A percentile compares a stretch with the other conserved stretches of the same genome.
phyloP scores from a whole-genome alignment of 2,329 filamentous ascomycete genomes.

The Aspergillus caelatus region DNA sequence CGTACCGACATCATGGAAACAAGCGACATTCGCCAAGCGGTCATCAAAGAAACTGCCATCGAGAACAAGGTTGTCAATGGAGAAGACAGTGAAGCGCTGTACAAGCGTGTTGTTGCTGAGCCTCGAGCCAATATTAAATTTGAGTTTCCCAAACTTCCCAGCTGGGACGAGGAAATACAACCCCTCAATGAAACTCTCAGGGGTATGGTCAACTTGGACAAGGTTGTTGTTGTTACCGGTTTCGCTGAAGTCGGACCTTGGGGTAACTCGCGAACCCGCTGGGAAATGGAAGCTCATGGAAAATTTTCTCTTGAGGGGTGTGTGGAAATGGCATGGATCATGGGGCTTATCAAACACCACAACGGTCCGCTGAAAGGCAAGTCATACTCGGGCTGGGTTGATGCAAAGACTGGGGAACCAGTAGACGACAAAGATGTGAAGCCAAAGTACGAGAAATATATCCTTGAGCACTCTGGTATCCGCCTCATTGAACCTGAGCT shows the following conservation, averaged over 20 bases:
- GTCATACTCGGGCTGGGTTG: slow-evolving; percentile 94
- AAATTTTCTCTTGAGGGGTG: slow-evolving; percentile 97
- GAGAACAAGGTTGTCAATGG: slow-evolving; percentile 98
- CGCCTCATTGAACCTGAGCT: slow-evolving; percentile 96
- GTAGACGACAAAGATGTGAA: slow-evolving; percentile 99
- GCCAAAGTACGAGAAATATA: slow-evolving; percentile 93
- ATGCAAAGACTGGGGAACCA: slow-evolving; percentile 89
- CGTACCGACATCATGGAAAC: slow-evolving; percentile 95
- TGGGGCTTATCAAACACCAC: slow-evolving; percentile 99
- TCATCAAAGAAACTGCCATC: slow-evolving; percentile 91
- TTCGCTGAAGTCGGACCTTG: slow-evolving; percentile 84
- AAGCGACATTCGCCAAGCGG: slow-evolving; percentile 87
- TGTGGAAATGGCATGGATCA: slow-evolving; percentile 99
- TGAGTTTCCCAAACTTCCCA: slow-evolving; percentile 85
- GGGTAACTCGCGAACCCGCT: slow-evolving; percentile 97
- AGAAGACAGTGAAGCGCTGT: slow-evolving; percentile 85
- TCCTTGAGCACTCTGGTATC: slow-evolving; percentile 95
- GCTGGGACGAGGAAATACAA: slow-evolving; percentile 89
- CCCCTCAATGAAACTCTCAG: slow-evolving; percentile 86
- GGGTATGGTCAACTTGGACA: slow-evolving; percentile 98
- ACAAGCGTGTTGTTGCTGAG: slow-evolving; percentile 91
- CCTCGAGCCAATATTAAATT: slow-evolving; percentile 98
- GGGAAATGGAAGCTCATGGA: slow-evolving; percentile 98
- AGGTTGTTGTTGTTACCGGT: slow-evolving; percentile 95
- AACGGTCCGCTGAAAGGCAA: slow-evolving; percentile 95